A percentile compares a stretch with the other conserved stretches of the same genome.
Conservation (phyloP, 306 rosid species). For the Gillenia trifoliata region DNA sequence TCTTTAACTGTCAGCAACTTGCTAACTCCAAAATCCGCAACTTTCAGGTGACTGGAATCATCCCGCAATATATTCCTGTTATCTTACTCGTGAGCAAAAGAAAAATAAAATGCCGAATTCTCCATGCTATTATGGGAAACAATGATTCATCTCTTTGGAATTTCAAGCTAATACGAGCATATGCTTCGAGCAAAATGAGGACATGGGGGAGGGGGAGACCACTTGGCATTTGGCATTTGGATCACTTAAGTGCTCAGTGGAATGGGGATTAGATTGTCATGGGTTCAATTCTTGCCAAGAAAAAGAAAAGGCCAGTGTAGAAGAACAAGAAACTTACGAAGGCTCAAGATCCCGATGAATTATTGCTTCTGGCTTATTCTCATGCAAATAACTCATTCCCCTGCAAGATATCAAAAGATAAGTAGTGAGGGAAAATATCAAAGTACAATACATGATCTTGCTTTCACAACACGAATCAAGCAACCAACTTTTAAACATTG, state of each 20-base stretch:
- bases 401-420: constrained; percentile 44
- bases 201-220: neutral
- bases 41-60: constrained; percentile 90
- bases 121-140: constrained; percentile 31
- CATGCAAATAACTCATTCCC: constrained; percentile 93
- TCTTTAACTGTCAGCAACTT: constrained; percentile 91
- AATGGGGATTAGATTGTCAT: neutral
- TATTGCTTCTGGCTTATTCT: constrained; percentile 87
- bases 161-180: neutral
- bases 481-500: neutral
- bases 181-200: neutral
- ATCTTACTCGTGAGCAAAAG: constrained; percentile 45
- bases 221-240: neutral
- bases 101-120: constrained; percentile 7
- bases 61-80: constrained; percentile 96
- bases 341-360: constrained; percentile 99
- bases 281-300: neutral
- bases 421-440: neutral
- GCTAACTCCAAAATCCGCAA: constrained; percentile 97
- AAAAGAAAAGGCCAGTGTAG: neutral
- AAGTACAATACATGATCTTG: neutral
- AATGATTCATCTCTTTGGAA: neutral
- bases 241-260: neutral
- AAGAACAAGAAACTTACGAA: constrained; percentile 58
- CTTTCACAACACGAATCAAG: constrained; percentile 13